phyloP scores from a whole-genome alignment of 1,139 yeast genomes.

The Yamadazyma aaseri region DNA sequence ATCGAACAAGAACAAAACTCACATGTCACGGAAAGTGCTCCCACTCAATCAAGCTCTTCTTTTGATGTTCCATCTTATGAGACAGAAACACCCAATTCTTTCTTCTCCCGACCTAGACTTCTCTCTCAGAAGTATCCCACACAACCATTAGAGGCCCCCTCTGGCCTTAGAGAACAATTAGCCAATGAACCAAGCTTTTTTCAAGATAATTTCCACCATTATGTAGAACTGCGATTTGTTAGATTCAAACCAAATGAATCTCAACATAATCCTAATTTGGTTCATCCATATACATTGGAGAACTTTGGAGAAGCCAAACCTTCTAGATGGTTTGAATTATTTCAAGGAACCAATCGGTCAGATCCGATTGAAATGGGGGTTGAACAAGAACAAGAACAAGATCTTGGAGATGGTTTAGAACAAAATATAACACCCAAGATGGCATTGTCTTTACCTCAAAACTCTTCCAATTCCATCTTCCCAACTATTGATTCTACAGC shows the following conservation, averaged over 20 bases:
- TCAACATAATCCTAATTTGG: conserved; percentile 34
- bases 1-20: too few relatives aligned
- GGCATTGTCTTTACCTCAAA: neutral
- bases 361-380: too few relatives aligned
- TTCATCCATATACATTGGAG: conserved; percentile 4
- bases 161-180: conserved; percentile 1
- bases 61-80: conserved; percentile 1
- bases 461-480: conserved; percentile 2
- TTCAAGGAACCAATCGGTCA: neutral
- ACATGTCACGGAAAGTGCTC: neutral
- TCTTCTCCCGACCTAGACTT: conserved; percentile 2
- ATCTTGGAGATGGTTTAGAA: neutral
- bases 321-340: too few relatives aligned
- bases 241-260: conserved; percentile 54
- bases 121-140: conserved; percentile 3
- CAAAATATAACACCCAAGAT: too few relatives aligned
- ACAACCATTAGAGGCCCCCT: conserved; percentile 1
- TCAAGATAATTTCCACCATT: conserved; percentile 32
- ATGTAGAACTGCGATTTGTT: conserved; percentile 51
- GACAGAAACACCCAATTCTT: neutral
- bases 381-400: too few relatives aligned
- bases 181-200: conserved; percentile 1
- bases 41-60: conserved; percentile 2
- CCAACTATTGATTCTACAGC: conserved; percentile 1
- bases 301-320: neutral